A percentile compares a stretch with the other conserved stretches of the same genome.
Conservation (phyloP, 140 eudicot genomes). For the Oenanthe javanica region DNA sequence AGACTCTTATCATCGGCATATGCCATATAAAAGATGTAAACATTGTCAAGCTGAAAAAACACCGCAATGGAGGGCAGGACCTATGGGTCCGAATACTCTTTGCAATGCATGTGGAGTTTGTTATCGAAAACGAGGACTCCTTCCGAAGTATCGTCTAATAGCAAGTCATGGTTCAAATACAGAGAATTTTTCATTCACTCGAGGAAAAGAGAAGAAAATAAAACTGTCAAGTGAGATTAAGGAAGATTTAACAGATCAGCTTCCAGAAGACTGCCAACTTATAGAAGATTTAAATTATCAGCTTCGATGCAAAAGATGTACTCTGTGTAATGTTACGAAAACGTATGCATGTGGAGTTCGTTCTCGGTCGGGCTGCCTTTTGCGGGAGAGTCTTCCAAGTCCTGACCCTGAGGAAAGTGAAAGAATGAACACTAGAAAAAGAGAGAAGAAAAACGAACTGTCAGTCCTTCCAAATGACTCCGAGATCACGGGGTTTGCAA, state of each 20-base stretch:
- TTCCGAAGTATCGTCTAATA: conserved; percentile 39
- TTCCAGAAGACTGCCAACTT: background rate
- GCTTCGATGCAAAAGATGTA: background rate
- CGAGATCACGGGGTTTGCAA: background rate
- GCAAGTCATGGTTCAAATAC: conserved; percentile 23
- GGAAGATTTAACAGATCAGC: conserved; percentile 1
- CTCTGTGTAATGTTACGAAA: background rate
- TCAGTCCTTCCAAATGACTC: conserved; percentile 9
- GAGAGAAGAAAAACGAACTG: conserved; percentile 25
- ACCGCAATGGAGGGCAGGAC: conserved; percentile 48
- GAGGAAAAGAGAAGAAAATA: background rate
- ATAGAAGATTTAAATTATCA: background rate
- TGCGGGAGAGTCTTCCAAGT: background rate
- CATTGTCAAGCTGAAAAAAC: conserved; percentile 33
- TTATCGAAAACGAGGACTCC: conserved; percentile 25
- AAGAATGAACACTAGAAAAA: background rate
- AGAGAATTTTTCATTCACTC: background rate
- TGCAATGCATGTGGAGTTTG: conserved; percentile 53
- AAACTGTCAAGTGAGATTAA: background rate
- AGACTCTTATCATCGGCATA: conserved; percentile 14
- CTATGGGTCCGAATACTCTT: conserved; percentile 36
- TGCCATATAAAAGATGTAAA: conserved; percentile 18
- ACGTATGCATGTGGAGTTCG: background rate
- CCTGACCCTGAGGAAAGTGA: background rate
- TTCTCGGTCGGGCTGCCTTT: background rate